Percentiles rank a stretch among this genome's conserved stretches.
Conservation (phyloP, 257 asterid genomes). For the Buddleja alternifolia region DNA sequence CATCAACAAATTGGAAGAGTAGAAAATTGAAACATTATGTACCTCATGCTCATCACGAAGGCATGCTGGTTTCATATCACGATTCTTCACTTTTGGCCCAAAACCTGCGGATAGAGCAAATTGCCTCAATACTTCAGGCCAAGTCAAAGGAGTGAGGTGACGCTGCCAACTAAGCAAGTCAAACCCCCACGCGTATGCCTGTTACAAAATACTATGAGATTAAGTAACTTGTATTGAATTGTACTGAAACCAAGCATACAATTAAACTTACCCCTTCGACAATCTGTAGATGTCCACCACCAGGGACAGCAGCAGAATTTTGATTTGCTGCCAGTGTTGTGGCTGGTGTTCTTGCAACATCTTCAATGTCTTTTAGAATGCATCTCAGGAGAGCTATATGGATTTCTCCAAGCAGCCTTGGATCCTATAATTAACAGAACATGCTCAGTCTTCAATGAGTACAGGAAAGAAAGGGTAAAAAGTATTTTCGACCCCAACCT, state of each 20-base stretch:
- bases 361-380: conserved; percentile 83
- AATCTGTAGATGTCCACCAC: conserved; percentile 80
- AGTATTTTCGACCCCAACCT: too few species aligned
- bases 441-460: not conserved
- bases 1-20: conserved; percentile 21
- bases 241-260: conserved; percentile 15
- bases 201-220: conserved; percentile 32
- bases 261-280: conserved; percentile 76
- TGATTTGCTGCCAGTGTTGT: conserved; percentile 53
- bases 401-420: conserved; percentile 85
- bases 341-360: conserved; percentile 70
- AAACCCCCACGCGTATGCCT: conserved; percentile 97
- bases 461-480: too few species aligned
- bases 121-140: conserved; percentile 96
- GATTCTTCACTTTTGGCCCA: conserved; percentile 79
- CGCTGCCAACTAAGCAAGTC: conserved; percentile 82
- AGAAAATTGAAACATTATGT: conserved; percentile 32
- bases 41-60: conserved; percentile 70
- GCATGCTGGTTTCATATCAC: conserved; percentile 36
- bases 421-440: conserved; percentile 49
- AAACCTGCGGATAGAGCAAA: conserved; percentile 91
- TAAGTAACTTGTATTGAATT: conserved; percentile 26
- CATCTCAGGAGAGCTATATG: conserved; percentile 76
- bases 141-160: conserved; percentile 75
- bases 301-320: conserved; percentile 53